Percentiles rank a stretch among this genome's conserved stretches.
These are phyloP conservation scores for Fragilaria crotonensis DNA, from an alignment of 108 stramenopile genomes.

Conservation along the genomic window DNA sequence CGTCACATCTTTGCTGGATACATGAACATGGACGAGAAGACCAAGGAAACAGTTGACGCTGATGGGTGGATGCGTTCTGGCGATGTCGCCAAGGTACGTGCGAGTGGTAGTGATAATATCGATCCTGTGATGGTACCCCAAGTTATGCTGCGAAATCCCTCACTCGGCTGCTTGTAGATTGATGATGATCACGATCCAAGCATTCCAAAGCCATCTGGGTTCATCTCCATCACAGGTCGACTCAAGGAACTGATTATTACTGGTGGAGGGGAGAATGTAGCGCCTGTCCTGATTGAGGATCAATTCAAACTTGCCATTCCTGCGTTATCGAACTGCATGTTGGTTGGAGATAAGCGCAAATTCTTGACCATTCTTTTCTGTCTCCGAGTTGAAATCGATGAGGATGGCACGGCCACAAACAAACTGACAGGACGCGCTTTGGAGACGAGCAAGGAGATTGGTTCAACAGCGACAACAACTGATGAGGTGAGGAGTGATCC, in stretches of 20 bases:
- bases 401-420: slow-evolving; percentile 12
- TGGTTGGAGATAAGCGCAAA: slow-evolving; percentile 69
- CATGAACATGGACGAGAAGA: slow-evolving; percentile 56
- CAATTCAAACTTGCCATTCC: slow-evolving; percentile 32
- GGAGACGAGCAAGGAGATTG: slow-evolving; percentile 11
- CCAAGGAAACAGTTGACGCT: slow-evolving; percentile 48
- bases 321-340: slow-evolving; percentile 37
- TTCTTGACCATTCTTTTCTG: slow-evolving; percentile 30
- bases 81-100: slow-evolving; percentile 59
- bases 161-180: neutral
- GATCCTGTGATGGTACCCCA: neutral
- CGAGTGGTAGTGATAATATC: neutral
- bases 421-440: slow-evolving; percentile 13
- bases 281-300: slow-evolving; percentile 69
- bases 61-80: slow-evolving; percentile 41
- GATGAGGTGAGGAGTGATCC: slow-evolving; percentile 44
- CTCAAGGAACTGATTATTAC: slow-evolving; percentile 57
- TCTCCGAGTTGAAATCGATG: slow-evolving; percentile 8
- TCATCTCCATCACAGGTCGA: slow-evolving; percentile 30
- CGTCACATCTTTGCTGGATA: slow-evolving; percentile 81
- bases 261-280: slow-evolving; percentile 71
- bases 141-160: neutral
- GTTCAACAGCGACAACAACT: slow-evolving; percentile 38
- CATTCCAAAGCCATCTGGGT: too few species aligned
- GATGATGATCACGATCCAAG: too few species aligned